Conservation (phyloP, 305 asterid species). For the Solanum hybrid region DNA sequence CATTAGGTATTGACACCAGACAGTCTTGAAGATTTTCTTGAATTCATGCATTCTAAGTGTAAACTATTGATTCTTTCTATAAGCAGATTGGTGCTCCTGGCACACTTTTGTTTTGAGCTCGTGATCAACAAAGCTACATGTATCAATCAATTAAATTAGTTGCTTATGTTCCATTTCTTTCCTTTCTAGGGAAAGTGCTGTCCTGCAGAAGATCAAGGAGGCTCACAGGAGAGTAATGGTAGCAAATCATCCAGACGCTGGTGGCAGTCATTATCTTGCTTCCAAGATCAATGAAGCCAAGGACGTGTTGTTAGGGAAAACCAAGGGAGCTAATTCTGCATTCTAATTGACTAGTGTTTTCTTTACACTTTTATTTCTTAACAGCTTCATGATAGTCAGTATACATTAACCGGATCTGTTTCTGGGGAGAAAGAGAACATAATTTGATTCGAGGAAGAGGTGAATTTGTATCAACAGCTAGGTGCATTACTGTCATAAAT, state of each 20-base stretch:
- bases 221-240: constrained; percentile 82
- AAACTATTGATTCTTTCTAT: not conserved
- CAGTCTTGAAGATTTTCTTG: not conserved
- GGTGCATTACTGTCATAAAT: not conserved
- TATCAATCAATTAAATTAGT: not conserved
- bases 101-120: not conserved
- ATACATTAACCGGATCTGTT: not conserved
- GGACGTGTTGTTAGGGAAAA: constrained; percentile 44
- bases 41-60: not conserved
- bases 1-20: not conserved
- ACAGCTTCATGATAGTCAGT: not conserved
- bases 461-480: not conserved
- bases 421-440: not conserved
- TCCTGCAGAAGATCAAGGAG: constrained; percentile 48
- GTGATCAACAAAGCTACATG: not conserved
- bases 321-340: constrained; percentile 28
- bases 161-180: not conserved
- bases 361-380: not conserved
- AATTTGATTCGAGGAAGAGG: not conserved
- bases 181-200: constrained; percentile 36
- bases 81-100: not conserved
- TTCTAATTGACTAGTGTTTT: constrained; percentile 25
- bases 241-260: constrained; percentile 86
- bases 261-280: constrained; percentile 82
- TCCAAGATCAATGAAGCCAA: constrained; percentile 85